Percentiles rank a stretch among this genome's conserved stretches.
Evolutionary conservation across 176 grass and related monocot species (phyloP).

Genomic region (Musa itinerans): DNA sequence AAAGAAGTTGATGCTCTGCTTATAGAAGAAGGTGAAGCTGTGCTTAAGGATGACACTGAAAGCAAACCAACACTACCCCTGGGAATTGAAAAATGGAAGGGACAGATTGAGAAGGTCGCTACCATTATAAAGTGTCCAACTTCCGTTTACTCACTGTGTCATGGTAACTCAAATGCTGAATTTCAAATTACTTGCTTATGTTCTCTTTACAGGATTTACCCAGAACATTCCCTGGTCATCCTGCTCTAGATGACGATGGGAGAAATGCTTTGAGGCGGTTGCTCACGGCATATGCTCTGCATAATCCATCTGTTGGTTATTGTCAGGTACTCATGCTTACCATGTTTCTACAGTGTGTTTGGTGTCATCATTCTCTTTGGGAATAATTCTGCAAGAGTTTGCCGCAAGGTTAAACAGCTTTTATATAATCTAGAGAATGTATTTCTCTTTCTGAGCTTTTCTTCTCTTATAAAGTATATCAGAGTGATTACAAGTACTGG

Average conservation of each 20-base stretch:
- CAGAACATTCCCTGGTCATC: conserved; percentile 99
- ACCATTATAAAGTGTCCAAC: not conserved
- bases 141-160: not conserved
- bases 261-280: conserved; percentile 97
- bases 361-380: not conserved
- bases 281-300: conserved; percentile 91
- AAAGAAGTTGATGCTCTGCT: conserved; percentile 22
- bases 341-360: not conserved
- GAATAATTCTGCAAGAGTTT: not conserved
- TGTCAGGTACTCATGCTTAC: conserved; percentile 60
- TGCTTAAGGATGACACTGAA: conserved; percentile 22
- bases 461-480: not conserved
- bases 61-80: conserved; percentile 35
- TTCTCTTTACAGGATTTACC: conserved; percentile 67
- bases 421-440: not conserved
- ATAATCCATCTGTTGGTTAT: conserved; percentile 98
- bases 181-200: conserved; percentile 1
- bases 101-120: conserved; percentile 94
- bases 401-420: not conserved
- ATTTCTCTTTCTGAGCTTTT: not conserved
- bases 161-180: conserved; percentile 6
- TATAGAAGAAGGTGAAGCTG: conserved; percentile 27
- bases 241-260: conserved; percentile 82
- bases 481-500: not conserved
- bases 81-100: conserved; percentile 75